Conservation (phyloP, 2,329 filamentous ascomycete genomes). For the Hypoxylon sp. region DNA sequence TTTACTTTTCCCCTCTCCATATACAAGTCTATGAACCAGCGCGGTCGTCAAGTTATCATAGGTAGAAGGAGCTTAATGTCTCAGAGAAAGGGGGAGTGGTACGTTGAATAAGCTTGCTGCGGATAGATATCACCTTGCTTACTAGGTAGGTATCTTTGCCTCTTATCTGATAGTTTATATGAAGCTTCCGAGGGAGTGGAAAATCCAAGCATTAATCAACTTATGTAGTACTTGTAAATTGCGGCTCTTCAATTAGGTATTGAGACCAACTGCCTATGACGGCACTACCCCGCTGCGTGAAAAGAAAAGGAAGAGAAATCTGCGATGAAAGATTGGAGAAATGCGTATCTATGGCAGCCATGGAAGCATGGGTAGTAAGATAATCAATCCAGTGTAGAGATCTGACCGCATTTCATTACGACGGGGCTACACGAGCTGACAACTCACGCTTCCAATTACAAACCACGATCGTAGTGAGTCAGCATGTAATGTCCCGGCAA, state of each 20-base stretch:
- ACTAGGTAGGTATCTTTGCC: background rate
- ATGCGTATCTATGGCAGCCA: background rate
- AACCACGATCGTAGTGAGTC: constrained; percentile 10
- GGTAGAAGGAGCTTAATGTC: background rate
- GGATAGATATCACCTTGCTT: background rate
- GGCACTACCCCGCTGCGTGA: constrained; percentile 18
- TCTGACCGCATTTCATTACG: constrained; percentile 21
- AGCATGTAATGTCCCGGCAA: constrained; percentile 20
- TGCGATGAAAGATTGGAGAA: constrained; percentile 5
- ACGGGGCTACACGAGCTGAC: constrained; percentile 15
- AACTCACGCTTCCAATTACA: constrained; percentile 29
- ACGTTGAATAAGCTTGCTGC: background rate
- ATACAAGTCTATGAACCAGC: no score
- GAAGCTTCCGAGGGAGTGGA: background rate
- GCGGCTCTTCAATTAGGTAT: constrained; percentile 3
- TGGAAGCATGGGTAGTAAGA: background rate
- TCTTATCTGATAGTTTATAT: background rate
- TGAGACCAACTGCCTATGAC: constrained; percentile 4
- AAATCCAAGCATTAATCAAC: background rate
- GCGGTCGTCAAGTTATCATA: background rate
- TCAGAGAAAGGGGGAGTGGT: background rate
- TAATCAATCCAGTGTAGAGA: constrained; percentile 1
- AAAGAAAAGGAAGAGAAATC: constrained; percentile 6
- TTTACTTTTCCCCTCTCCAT: no score
- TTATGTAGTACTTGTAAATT: background rate